phyloP scores from a whole-genome alignment of 768 basidiomycete species.

The Harrya chromipes region DNA sequence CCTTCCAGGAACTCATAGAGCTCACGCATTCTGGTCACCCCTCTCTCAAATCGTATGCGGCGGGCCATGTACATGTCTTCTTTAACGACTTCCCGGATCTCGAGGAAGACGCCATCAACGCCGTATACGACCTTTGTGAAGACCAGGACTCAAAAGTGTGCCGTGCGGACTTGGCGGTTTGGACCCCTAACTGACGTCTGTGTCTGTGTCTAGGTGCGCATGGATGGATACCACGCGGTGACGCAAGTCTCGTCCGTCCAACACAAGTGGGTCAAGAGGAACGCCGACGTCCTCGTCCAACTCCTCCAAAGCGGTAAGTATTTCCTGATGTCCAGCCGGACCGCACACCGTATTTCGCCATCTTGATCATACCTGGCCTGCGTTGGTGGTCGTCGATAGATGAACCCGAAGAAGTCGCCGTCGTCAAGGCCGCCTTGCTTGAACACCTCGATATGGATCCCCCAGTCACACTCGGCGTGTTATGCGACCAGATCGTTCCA shows the following conservation, averaged over 20 bases:
- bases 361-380: constrained; percentile 21
- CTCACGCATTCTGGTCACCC: constrained; percentile 48
- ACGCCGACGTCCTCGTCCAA: constrained; percentile 74
- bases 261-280: constrained; percentile 61
- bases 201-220: constrained; percentile 50
- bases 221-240: constrained; percentile 64
- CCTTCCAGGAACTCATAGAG: constrained; percentile 51
- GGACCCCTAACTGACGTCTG: constrained; percentile 3
- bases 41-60: constrained; percentile 54
- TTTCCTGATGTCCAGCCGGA: not conserved
- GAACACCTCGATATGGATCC: constrained; percentile 67
- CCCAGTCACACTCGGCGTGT: constrained; percentile 55
- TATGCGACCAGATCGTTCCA: constrained; percentile 65
- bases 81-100: constrained; percentile 67
- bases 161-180: constrained; percentile 3
- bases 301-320: constrained; percentile 68
- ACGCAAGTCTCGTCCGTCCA: constrained; percentile 47
- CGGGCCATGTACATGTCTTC: constrained; percentile 52
- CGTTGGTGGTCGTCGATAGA: constrained; percentile 38
- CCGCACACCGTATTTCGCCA: constrained; percentile 3
- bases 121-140: constrained; percentile 77
- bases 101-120: constrained; percentile 73
- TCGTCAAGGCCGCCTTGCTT: constrained; percentile 57
- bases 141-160: constrained; percentile 55
- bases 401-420: constrained; percentile 59